These are phyloP conservation scores for Solanum sejunctum DNA, from an alignment of 257 asterid species.

Conservation along the genomic window DNA sequence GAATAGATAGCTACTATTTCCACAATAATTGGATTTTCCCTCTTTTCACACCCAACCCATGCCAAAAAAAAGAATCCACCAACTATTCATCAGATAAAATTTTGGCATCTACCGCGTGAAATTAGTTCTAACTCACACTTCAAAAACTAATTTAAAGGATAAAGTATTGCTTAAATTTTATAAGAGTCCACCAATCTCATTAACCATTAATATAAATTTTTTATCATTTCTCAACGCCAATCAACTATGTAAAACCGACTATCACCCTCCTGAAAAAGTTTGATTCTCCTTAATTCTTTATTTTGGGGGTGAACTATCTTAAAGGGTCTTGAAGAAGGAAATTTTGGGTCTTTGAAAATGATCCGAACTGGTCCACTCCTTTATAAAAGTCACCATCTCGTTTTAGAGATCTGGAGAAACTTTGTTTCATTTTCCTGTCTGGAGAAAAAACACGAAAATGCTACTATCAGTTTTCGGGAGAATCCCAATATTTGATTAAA, in stretches of 20 bases:
- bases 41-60: neutral
- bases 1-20: neutral
- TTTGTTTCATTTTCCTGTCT: constrained; percentile 3
- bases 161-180: too few species aligned
- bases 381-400: constrained; percentile 1
- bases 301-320: neutral
- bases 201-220: too few species aligned
- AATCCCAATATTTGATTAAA: neutral
- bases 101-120: neutral
- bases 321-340: neutral
- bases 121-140: rapidly evolving
- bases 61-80: too few species aligned
- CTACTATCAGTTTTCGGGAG: constrained; percentile 1
- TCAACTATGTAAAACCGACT: neutral
- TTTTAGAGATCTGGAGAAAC: neutral
- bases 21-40: neutral
- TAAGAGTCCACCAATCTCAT: too few species aligned
- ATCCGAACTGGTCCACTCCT: constrained; percentile 2
- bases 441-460: neutral
- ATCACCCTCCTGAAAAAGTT: neutral
- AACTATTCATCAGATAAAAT: neutral
- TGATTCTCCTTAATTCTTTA: neutral
- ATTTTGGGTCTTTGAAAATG: neutral
- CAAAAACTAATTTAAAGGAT: too few species aligned
- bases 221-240: neutral